A percentile compares a stretch with the other conserved stretches of the same genome.
Conservation (phyloP, 2,329 filamentous ascomycete genomes). For the Fusarium sarcochroum region DNA sequence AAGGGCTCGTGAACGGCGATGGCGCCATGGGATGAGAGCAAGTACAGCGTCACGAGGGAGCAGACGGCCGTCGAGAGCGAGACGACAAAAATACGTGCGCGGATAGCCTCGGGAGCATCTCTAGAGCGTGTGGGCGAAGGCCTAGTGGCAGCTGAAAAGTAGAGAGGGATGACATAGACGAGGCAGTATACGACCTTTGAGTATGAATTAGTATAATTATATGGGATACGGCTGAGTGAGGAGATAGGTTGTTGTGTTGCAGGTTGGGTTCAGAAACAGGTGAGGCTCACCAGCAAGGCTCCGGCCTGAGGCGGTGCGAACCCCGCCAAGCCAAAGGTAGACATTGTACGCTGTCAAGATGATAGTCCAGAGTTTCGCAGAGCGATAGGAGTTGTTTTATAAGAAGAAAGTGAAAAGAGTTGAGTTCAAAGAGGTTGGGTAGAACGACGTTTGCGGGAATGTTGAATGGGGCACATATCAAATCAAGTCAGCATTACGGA, state of each 20-base stretch:
- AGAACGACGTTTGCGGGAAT: slow-evolving; percentile 18
- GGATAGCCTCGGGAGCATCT: slow-evolving; percentile 91
- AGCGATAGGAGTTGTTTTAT: not conserved
- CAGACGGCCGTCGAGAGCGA: slow-evolving; percentile 80
- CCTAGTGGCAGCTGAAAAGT: slow-evolving; percentile 83
- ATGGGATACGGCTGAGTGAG: not conserved
- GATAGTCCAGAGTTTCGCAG: not conserved
- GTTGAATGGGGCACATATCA: slow-evolving; percentile 22
- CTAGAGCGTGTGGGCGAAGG: slow-evolving; percentile 84
- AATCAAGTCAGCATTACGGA: slow-evolving; percentile 19
- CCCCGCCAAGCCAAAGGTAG: slow-evolving; percentile 23
- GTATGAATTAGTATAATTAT: slow-evolving; percentile 16
- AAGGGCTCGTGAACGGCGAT: slow-evolving; percentile 65
- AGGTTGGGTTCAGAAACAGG: slow-evolving; percentile 2
- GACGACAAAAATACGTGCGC: slow-evolving; percentile 85
- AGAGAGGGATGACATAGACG: slow-evolving; percentile 92
- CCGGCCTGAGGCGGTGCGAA: slow-evolving; percentile 45
- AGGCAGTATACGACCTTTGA: slow-evolving; percentile 80
- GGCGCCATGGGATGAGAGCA: slow-evolving; percentile 70
- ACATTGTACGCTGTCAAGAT: slow-evolving; percentile 17
- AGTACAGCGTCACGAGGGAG: slow-evolving; percentile 72
- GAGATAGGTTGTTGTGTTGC: not conserved
- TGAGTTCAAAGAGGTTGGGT: slow-evolving; percentile 10
- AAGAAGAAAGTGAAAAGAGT: not conserved
- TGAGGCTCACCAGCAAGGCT: slow-evolving; percentile 44